These are phyloP conservation scores for Agaricus bisporus DNA, from an alignment of 768 basidiomycete species.

Conservation along the genomic window DNA sequence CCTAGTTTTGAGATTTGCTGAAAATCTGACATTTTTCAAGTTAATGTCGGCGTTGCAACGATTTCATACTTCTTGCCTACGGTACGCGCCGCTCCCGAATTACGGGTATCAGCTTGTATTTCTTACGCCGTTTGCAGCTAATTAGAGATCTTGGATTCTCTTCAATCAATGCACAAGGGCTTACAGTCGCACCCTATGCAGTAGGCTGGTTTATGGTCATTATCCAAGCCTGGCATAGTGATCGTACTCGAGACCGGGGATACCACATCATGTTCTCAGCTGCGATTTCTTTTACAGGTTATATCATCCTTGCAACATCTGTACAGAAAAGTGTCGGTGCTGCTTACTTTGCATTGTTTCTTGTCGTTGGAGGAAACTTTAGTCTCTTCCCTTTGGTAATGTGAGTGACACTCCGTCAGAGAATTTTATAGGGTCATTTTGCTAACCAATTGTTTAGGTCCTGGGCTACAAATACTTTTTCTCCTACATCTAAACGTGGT, in stretches of 20 bases:
- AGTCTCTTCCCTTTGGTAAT: conserved; percentile 54
- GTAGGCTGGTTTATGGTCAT: conserved; percentile 53
- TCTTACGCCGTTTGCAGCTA: conserved; percentile 24
- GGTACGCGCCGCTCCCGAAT: conserved; percentile 19
- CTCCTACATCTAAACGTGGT: conserved; percentile 54
- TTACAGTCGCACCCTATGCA: conserved; percentile 52
- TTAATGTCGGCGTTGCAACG: conserved; percentile 52
- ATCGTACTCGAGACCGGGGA: conserved; percentile 46
- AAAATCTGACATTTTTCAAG: conserved; percentile 18
- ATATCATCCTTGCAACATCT: conserved; percentile 46
- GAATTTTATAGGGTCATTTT: background rate
- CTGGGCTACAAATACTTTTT: conserved; percentile 55
- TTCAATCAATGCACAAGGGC: conserved; percentile 49
- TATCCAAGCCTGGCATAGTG: conserved; percentile 49
- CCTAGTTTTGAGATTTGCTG: background rate
- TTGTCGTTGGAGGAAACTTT: conserved; percentile 49
- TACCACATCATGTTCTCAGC: conserved; percentile 50
- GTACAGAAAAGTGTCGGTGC: conserved; percentile 47
- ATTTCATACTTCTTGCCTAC: conserved; percentile 53
- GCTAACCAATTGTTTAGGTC: conserved; percentile 29
- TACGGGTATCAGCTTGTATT: background rate
- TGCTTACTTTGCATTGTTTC: conserved; percentile 51
- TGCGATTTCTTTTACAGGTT: conserved; percentile 41
- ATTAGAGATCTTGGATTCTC: conserved; percentile 53
- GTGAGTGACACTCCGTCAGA: conserved; percentile 23